Evolutionary conservation across 73 alveolate species (phyloP), one percentile per base, ranked within the genome.

Genomic region (Uronychia setigera): DNA sequence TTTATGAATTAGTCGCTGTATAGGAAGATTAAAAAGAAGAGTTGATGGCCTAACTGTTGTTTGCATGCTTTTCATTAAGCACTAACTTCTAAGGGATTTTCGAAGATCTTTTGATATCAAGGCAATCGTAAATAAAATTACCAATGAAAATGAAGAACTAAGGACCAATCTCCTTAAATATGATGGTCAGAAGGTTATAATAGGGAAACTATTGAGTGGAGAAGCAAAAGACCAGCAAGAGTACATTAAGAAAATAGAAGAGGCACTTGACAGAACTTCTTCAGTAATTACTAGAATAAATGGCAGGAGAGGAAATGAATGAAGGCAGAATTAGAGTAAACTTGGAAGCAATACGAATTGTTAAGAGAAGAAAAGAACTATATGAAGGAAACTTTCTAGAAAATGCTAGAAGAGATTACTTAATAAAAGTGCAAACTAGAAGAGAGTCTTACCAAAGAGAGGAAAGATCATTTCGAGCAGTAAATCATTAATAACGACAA

Each of bases 211-310:
- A 9, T 26, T 59, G 35, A n/a, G n/a, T n/a, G 75, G 75, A 32
- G 88, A 81, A 58, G 32, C 34, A 32, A 82, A 33, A 31, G 90
- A 75, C 19, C 78, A 60, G 0, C 60, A 32, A 76, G 81, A 81
- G 28, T n/a, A 81, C 60, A 59, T 59, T 26, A 80, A 60, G 33
- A 81, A 81, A 59, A 9, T 81, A 5, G 88, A 81, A 32, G 75
- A 81, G 31, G 81, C 76, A n/a, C n/a, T n/a, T n/a, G 29, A 81
- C 32, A 30, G n/a, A 60, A 14, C 78, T 81, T 28, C 32, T 59
- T 28, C 13, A 59, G 19, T 26, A 59, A 1, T 29, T 81, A 13
- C 60, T 26, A 33, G 29, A 32, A 1, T n/a, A n/a, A 9, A 1
- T 19, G 58, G 1, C 75, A 29, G 82, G 88, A 67, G 79, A 29